Evolutionary conservation across 306 rosid species (phyloP), one percentile per base, ranked within the genome.

Genomic region (Hylodesmum podocarpum): DNA sequence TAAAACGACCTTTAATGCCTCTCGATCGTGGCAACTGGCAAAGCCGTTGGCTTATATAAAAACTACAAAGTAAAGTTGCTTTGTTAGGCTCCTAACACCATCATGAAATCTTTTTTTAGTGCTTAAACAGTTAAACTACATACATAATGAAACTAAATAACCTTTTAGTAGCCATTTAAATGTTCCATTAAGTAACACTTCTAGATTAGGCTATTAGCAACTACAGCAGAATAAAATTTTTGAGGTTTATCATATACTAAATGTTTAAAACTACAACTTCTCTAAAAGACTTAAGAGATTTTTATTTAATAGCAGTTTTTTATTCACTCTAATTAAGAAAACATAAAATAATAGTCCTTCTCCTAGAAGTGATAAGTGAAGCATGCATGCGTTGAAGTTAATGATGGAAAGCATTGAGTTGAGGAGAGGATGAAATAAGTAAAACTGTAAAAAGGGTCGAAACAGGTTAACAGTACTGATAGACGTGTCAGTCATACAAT

Each of bases 371-470:
- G 88, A 86, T 74, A 77, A 68, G n/a, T 62, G 66, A 68, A 84
- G 90, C 91, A 82, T 86, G 90, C 91, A 82, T 86, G 93, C 91
- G 58, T 84, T 65, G 90, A 80, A 88, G 90, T 87, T 85, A 86
- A 88, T 73, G 90, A 87, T 84, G 90, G 55, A 6, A 69, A 77
- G 57, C 80, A 74, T 55, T 34, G 68, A 72, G 63, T 49, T 68
- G 51, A 81, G 77, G 44, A 63, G 27, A 41, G 70, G 55, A 46
- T 41, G 51, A 58, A 64, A 37, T n/a, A n/a, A n/a, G n/a, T n/a
- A n/a, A n/a, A n/a, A n/a, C n/a, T n/a, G 25, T 7, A 47, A 61
- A 27, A 74, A 50, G 7, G 12, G 21, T n/a, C n/a, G n/a, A n/a
- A n/a, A n/a, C n/a, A n/a, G n/a, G n/a, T n/a, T n/a, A n/a, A 85